Percentiles rank a stretch among this genome's conserved stretches.
These are phyloP conservation scores for Boletus smithii DNA, from an alignment of 1,284 basidiomycete genomes.

Conservation along the genomic window DNA sequence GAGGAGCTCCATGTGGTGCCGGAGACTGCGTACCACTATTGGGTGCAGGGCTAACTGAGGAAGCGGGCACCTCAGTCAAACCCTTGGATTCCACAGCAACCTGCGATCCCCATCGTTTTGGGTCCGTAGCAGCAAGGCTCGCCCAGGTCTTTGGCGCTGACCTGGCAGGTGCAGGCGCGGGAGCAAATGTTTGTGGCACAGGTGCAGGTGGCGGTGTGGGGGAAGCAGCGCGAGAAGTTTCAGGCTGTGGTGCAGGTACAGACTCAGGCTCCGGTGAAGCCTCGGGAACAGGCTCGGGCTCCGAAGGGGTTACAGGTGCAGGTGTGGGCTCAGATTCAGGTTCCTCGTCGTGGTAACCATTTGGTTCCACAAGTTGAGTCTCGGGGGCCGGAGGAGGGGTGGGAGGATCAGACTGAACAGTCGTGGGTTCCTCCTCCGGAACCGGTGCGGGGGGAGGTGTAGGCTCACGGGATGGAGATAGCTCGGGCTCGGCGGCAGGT, in stretches of 20 bases:
- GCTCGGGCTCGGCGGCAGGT: constrained; percentile 18
- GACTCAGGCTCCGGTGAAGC: constrained; percentile 37
- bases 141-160: constrained; percentile 85
- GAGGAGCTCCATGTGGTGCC: constrained; percentile 36
- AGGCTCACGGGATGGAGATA: constrained; percentile 22
- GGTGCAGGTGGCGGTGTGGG: constrained; percentile 36
- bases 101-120: constrained; percentile 74
- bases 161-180: constrained; percentile 38
- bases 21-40: constrained; percentile 51
- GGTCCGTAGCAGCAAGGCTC: constrained; percentile 78
- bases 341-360: constrained; percentile 27
- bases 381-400: constrained; percentile 29
- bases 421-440: constrained; percentile 35
- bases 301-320: constrained; percentile 29
- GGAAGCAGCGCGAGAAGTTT: constrained; percentile 31
- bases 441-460: constrained; percentile 38
- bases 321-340: constrained; percentile 33
- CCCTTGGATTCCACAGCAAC: constrained; percentile 73
- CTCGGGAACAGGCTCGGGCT: constrained; percentile 35
- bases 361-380: constrained; percentile 25
- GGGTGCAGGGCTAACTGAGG: constrained; percentile 42
- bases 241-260: constrained; percentile 32
- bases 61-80: constrained; percentile 57
- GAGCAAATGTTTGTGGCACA: constrained; percentile 31
- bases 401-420: constrained; percentile 32